Conservation (phyloP, 2,329 filamentous ascomycete species). For the Stagonosporopsis chrysanthemi region DNA sequence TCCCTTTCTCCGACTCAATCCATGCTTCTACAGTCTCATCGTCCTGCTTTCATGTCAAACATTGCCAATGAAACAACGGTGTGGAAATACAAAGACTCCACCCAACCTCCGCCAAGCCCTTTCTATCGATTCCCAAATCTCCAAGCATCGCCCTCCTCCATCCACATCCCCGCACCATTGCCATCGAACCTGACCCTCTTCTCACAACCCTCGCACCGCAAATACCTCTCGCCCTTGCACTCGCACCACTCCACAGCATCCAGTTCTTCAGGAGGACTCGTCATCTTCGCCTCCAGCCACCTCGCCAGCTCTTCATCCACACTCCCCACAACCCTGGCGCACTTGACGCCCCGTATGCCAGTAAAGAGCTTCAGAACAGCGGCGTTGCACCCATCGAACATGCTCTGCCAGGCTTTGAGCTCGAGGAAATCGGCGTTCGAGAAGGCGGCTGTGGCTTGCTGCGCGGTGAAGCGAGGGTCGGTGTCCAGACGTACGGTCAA, state of each 20-base stretch:
- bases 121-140: constrained; percentile 29
- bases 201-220: constrained; percentile 33
- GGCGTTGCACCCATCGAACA: constrained; percentile 50
- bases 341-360: constrained; percentile 55
- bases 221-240: constrained; percentile 44
- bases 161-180: constrained; percentile 24
- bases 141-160: constrained; percentile 30
- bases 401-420: constrained; percentile 58
- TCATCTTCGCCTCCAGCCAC: constrained; percentile 57
- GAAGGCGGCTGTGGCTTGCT: constrained; percentile 54
- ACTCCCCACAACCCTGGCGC: constrained; percentile 54
- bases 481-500: constrained; percentile 58
- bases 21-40: too few species aligned
- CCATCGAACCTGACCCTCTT: constrained; percentile 18
- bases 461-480: constrained; percentile 55
- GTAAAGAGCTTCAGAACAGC: constrained; percentile 55
- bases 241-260: constrained; percentile 34
- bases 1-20: too few species aligned
- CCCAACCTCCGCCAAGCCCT: neutral
- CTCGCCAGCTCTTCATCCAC: constrained; percentile 52
- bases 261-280: constrained; percentile 34
- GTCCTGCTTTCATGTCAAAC: too few species aligned
- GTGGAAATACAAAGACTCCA: neutral
- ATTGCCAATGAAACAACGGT: neutral
- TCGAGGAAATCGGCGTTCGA: constrained; percentile 56